phyloP scores from a whole-genome alignment of 2,329 filamentous ascomycete genomes.

The Fusarium humuli region DNA sequence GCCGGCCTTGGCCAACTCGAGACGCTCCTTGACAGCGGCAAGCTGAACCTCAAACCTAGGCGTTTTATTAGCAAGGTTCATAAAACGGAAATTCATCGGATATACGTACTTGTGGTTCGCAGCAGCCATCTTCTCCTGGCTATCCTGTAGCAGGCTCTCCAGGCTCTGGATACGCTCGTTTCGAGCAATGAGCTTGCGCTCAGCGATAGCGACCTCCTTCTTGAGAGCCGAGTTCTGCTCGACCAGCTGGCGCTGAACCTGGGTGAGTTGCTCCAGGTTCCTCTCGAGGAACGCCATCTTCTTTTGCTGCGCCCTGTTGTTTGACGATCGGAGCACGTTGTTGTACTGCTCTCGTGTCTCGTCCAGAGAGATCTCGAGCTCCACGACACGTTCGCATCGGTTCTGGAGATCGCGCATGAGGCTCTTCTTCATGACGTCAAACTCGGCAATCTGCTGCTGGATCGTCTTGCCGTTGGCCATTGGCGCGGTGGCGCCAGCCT shows the following conservation, averaged over 20 bases:
- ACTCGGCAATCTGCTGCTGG: conserved; percentile 97
- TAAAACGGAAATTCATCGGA: neutral
- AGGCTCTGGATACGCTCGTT: conserved; percentile 97
- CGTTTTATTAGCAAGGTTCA: conserved; percentile 45
- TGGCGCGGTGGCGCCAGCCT: conserved; percentile 67
- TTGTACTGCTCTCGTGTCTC: conserved; percentile 99
- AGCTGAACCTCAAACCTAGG: conserved; percentile 95
- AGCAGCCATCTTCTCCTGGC: conserved; percentile 96
- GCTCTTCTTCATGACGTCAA: conserved; percentile 99
- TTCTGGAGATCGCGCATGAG: conserved; percentile 99
- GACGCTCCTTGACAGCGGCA: conserved; percentile 94
- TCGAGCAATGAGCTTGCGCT: conserved; percentile 94
- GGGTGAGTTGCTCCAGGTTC: conserved; percentile 96
- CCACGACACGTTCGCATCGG: conserved; percentile 96
- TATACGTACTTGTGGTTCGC: conserved; percentile 91
- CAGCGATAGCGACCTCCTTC: conserved; percentile 98
- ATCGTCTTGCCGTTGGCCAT: conserved; percentile 89
- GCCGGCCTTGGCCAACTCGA: conserved; percentile 93
- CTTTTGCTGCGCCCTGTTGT: conserved; percentile 99
- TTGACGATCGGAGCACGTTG: conserved; percentile 94
- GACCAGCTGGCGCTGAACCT: conserved; percentile 96
- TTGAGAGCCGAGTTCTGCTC: conserved; percentile 98
- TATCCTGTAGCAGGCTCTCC: conserved; percentile 92
- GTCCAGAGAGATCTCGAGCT: conserved; percentile 96
- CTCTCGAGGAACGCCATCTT: conserved; percentile 99